A percentile compares a stretch with the other conserved stretches of the same genome.
phyloP scores from a whole-genome alignment of 768 basidiomycete genomes.

The Rubroboletus pulcherrimus region DNA sequence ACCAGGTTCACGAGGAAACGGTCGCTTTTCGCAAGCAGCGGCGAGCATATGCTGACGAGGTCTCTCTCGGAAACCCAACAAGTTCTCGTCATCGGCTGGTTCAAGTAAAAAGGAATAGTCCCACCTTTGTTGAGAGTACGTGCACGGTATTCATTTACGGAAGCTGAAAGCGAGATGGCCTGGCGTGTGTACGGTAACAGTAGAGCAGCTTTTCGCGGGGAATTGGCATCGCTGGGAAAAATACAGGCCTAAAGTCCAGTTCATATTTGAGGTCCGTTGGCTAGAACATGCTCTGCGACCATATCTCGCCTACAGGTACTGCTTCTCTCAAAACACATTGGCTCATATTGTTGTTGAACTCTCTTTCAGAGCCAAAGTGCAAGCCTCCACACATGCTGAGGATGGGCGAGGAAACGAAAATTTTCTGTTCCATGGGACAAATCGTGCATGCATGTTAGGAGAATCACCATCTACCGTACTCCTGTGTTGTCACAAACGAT shows the following conservation, averaged over 20 bases:
- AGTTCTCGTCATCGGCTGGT: slow-evolving; percentile 5
- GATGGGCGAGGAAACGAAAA: slow-evolving; percentile 11
- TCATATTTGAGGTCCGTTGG: slow-evolving; percentile 11
- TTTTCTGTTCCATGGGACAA: slow-evolving; percentile 13
- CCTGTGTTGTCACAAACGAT: slow-evolving; percentile 2
- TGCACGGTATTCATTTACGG: not conserved
- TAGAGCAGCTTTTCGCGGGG: slow-evolving; percentile 4
- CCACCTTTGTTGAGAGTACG: slow-evolving; percentile 10
- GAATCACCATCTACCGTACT: slow-evolving; percentile 11
- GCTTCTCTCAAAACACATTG: not conserved
- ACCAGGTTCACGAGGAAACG: not conserved
- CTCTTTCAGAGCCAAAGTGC: slow-evolving; percentile 4
- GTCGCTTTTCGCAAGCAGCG: not conserved
- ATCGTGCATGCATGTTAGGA: slow-evolving; percentile 13
- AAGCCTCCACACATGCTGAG: slow-evolving; percentile 1
- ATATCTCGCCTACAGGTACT: slow-evolving; percentile 10
- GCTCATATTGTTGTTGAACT: not conserved
- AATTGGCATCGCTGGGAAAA: slow-evolving; percentile 11
- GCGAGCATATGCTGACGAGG: not conserved
- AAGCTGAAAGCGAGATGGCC: not conserved
- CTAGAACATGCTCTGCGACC: slow-evolving; percentile 9
- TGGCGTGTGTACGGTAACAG: not conserved
- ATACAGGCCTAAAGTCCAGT: slow-evolving; percentile 11
- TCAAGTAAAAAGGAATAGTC: slow-evolving; percentile 1
- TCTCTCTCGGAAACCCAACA: not conserved